These are phyloP conservation scores for Phaeosphaeria sp. DNA, from an alignment of 2,329 filamentous ascomycete species.

Conservation along the genomic window DNA sequence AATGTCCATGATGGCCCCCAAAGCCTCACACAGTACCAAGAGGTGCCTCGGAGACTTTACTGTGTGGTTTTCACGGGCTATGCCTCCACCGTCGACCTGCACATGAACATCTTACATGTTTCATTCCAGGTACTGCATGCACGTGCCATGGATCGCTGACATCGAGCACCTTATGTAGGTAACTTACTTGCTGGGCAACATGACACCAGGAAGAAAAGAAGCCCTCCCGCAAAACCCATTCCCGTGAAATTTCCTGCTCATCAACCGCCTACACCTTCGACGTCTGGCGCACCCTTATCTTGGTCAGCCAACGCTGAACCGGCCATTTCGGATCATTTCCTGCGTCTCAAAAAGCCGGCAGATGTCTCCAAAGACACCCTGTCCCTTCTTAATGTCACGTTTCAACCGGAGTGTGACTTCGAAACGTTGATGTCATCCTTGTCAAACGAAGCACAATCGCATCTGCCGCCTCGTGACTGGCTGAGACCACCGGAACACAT, in stretches of 20 bases:
- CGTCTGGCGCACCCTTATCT: conserved; percentile 29
- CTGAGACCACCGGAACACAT: conserved; percentile 35
- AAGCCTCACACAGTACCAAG: neutral
- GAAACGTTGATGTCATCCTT: conserved; percentile 48
- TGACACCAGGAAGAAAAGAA: conserved; percentile 50
- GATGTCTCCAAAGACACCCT: conserved; percentile 51
- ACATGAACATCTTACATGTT: conserved; percentile 34
- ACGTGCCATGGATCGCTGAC: conserved; percentile 40
- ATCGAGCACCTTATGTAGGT: conserved; percentile 32
- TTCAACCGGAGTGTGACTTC: conserved; percentile 45
- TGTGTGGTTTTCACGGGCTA: conserved; percentile 14
- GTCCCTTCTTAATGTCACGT: conserved; percentile 52
- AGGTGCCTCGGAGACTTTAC: neutral
- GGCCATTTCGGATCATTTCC: conserved; percentile 55
- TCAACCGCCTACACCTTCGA: conserved; percentile 44
- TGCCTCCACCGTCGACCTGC: conserved; percentile 21
- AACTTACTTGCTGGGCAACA: conserved; percentile 49
- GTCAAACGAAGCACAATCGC: conserved; percentile 43
- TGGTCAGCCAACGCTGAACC: conserved; percentile 45
- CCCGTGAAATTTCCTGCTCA: conserved; percentile 61
- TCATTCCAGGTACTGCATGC: conserved; percentile 29
- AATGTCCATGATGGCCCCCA: neutral
- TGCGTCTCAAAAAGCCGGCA: conserved; percentile 49
- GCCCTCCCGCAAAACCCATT: conserved; percentile 57
- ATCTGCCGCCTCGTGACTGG: conserved; percentile 50